A percentile compares a stretch with the other conserved stretches of the same genome.
Evolutionary conservation across 257 asterid species (phyloP).

Genomic region (Scutellaria baicalensis): DNA sequence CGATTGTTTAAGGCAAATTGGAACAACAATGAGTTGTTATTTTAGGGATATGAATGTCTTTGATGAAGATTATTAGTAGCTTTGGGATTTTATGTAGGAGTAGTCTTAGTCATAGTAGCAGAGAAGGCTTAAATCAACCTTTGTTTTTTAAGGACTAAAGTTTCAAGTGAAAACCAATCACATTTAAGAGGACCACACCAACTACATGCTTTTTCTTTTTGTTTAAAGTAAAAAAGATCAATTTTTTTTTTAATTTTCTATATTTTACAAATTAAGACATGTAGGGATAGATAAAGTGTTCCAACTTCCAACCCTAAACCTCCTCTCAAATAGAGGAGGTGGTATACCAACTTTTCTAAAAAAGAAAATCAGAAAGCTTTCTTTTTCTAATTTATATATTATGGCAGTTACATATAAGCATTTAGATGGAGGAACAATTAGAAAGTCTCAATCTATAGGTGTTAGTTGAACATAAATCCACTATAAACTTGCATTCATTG

Average conservation of each 20-base stretch:
- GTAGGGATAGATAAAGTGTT: background rate
- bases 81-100: background rate
- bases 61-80: background rate
- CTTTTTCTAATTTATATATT: no score
- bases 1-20: no score
- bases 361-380: no score
- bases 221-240: background rate
- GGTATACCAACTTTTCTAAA: no score
- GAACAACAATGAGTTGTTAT: no score
- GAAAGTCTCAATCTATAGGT: background rate
- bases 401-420: background rate
- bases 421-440: background rate
- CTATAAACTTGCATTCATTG: constrained; percentile 13
- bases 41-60: background rate
- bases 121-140: constrained; percentile 20
- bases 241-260: background rate
- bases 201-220: constrained; percentile 10
- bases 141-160: constrained; percentile 17
- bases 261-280: background rate
- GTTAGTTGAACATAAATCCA: constrained; percentile 16
- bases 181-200: constrained; percentile 36
- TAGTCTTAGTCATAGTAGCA: background rate
- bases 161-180: constrained; percentile 24
- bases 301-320: background rate
- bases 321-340: no score